These are phyloP conservation scores for Picochlorum sp. DNA, from an alignment of 139 green algal genomes.

Conservation along the genomic window DNA sequence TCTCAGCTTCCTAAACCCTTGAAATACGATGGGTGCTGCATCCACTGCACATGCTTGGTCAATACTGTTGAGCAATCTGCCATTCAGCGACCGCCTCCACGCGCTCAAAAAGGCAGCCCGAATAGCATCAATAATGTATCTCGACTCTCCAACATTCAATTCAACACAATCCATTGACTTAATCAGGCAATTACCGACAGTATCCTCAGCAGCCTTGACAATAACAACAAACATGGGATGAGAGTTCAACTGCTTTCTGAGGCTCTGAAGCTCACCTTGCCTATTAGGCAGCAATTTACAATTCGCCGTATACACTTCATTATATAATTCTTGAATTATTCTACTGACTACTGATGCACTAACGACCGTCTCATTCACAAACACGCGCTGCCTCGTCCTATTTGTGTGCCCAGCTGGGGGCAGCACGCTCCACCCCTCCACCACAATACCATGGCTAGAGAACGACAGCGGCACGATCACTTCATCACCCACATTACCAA, in stretches of 20 bases:
- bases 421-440: neutral
- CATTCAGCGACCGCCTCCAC: no score
- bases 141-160: no score
- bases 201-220: no score
- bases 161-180: no score
- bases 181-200: no score
- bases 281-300: no score
- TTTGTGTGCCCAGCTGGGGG: slow-evolving; percentile 13
- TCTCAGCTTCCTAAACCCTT: no score
- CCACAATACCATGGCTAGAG: neutral
- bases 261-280: neutral
- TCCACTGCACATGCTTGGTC: no score
- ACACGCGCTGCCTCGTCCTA: slow-evolving; percentile 15
- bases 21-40: no score
- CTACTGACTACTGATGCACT: neutral
- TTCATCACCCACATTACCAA: neutral
- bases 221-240: slow-evolving; percentile 28
- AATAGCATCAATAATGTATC: no score
- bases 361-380: slow-evolving; percentile 17
- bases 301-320: slow-evolving; percentile 13
- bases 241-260: neutral
- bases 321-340: slow-evolving; percentile 12
- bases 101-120: no score
- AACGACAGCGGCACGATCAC: neutral
- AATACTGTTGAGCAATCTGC: no score